Percentiles rank a stretch among this genome's conserved stretches.
These are phyloP conservation scores for Immersiporthe knoxdaviesiana DNA, from an alignment of 2,329 filamentous ascomycete species.

Conservation along the genomic window DNA sequence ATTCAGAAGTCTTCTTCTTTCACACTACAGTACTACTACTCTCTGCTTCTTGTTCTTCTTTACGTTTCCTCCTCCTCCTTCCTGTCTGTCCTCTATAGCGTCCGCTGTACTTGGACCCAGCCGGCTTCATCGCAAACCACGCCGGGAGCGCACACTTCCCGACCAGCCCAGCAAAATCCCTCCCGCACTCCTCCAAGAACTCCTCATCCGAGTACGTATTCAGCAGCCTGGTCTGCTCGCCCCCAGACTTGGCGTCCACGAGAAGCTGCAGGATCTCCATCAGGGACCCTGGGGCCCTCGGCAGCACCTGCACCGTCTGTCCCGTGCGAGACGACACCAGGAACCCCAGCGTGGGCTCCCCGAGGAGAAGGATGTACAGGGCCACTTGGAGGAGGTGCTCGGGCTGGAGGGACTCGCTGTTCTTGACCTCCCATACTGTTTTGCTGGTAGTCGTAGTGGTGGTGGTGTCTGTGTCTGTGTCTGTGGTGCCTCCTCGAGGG, in stretches of 20 bases:
- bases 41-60: background rate
- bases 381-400: constrained; percentile 25
- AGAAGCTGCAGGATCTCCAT: constrained; percentile 25
- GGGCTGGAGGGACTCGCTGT: constrained; percentile 21
- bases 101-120: constrained; percentile 16
- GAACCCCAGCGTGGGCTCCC: constrained; percentile 15
- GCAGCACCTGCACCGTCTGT: constrained; percentile 24
- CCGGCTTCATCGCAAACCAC: constrained; percentile 25
- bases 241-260: constrained; percentile 25
- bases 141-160: constrained; percentile 22
- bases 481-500: background rate
- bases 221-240: constrained; percentile 24
- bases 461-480: no score
- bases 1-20: background rate
- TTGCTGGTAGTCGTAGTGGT: no score
- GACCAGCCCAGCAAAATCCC: constrained; percentile 12
- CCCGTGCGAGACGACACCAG: constrained; percentile 24
- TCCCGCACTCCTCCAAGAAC: constrained; percentile 21
- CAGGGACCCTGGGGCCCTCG: constrained; percentile 12
- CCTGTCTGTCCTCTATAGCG: background rate
- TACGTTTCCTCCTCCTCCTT: background rate
- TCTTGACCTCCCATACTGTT: constrained; percentile 27
- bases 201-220: constrained; percentile 27
- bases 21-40: background rate
- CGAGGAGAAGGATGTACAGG: constrained; percentile 24